These are phyloP conservation scores for Penicillium sp. DNA, from an alignment of 2,329 filamentous ascomycete genomes.

Conservation along the genomic window DNA sequence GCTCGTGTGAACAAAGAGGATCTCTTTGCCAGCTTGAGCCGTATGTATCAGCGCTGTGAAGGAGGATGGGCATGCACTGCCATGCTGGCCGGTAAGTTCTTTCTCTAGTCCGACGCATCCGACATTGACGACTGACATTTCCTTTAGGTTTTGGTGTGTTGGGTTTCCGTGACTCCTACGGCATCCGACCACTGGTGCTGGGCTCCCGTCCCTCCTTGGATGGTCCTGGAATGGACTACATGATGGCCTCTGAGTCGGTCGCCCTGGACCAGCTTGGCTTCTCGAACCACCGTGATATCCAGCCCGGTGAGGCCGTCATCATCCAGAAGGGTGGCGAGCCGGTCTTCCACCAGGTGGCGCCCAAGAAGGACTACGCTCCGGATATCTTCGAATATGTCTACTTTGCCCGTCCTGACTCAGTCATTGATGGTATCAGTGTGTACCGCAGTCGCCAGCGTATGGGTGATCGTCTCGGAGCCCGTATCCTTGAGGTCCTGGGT, in stretches of 20 bases:
- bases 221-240: slow-evolving; percentile 71
- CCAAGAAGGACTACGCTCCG: slow-evolving; percentile 68
- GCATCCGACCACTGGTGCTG: slow-evolving; percentile 78
- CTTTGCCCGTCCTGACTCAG: slow-evolving; percentile 76
- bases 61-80: slow-evolving; percentile 78
- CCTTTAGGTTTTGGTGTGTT: slow-evolving; percentile 68
- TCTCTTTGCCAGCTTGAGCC: slow-evolving; percentile 67
- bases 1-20: slow-evolving; percentile 75
- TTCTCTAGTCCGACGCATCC: background rate
- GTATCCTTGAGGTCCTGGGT: slow-evolving; percentile 65
- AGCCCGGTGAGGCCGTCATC: slow-evolving; percentile 82
- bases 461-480: slow-evolving; percentile 76
- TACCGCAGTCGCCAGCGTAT: slow-evolving; percentile 81
- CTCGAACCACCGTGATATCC: slow-evolving; percentile 69
- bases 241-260: slow-evolving; percentile 87
- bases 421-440: slow-evolving; percentile 85
- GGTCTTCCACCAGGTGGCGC: slow-evolving; percentile 71
- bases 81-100: slow-evolving; percentile 66
- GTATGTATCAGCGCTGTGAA: slow-evolving; percentile 70
- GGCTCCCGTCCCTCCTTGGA: slow-evolving; percentile 70
- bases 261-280: slow-evolving; percentile 81
- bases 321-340: slow-evolving; percentile 74
- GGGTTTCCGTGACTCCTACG: slow-evolving; percentile 74
- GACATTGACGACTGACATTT: slow-evolving; percentile 17
- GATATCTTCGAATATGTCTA: slow-evolving; percentile 90